Conservation (phyloP, 345 rosid genomes). For the Lepidium aucheri region DNA sequence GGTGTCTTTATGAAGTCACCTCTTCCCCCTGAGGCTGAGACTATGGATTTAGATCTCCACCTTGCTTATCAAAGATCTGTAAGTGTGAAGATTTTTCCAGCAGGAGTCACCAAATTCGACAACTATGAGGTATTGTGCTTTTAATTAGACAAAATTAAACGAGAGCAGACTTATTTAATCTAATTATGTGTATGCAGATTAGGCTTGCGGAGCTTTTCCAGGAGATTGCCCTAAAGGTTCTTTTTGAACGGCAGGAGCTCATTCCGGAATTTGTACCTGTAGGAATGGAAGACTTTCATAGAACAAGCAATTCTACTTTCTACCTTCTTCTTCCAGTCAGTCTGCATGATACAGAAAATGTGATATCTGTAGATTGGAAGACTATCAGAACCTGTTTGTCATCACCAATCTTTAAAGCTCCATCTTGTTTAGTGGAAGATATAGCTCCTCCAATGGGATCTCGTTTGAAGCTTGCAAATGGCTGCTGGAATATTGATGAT, state of each 20-base stretch:
- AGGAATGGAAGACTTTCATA: slow-evolving; percentile 34
- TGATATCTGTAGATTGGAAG: slow-evolving; percentile 54
- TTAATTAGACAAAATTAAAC: not conserved
- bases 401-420: slow-evolving; percentile 62
- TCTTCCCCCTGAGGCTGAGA: slow-evolving; percentile 75
- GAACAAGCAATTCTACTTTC: slow-evolving; percentile 44
- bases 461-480: slow-evolving; percentile 57
- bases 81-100: slow-evolving; percentile 48
- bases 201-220: slow-evolving; percentile 55
- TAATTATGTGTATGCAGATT: slow-evolving; percentile 41
- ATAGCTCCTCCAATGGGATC: slow-evolving; percentile 21
- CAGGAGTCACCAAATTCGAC: slow-evolving; percentile 33
- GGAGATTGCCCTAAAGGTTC: slow-evolving; percentile 68
- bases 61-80: slow-evolving; percentile 78
- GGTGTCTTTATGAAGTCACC: slow-evolving; percentile 69
- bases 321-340: slow-evolving; percentile 78
- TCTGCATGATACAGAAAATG: slow-evolving; percentile 21
- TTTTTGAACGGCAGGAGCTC: slow-evolving; percentile 57
- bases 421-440: slow-evolving; percentile 23
- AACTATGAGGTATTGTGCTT: slow-evolving; percentile 48
- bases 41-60: slow-evolving; percentile 74
- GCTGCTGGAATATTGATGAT: slow-evolving; percentile 41
- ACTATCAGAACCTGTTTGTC: slow-evolving; percentile 57
- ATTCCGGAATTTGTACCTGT: slow-evolving; percentile 44
- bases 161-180: slow-evolving; percentile 6